These are phyloP conservation scores for Mucor velutinosus DNA, from an alignment of 371 early-diverging fungal species.

Conservation along the genomic window DNA sequence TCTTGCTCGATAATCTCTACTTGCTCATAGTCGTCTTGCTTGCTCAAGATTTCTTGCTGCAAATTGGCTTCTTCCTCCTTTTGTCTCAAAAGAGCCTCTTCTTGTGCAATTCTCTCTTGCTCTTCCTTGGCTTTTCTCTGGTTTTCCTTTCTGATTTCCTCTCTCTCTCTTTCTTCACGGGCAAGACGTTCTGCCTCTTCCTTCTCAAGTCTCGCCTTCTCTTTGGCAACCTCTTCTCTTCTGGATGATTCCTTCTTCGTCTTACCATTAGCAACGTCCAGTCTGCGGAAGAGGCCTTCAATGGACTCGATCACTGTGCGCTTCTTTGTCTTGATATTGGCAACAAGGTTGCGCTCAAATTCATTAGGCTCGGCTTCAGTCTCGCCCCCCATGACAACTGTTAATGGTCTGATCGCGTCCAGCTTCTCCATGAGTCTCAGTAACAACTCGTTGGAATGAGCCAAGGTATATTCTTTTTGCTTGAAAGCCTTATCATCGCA, in stretches of 20 bases:
- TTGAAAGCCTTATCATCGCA: constrained; percentile 26
- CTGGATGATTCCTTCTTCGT: constrained; percentile 8
- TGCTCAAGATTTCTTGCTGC: constrained; percentile 4
- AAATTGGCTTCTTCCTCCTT: constrained; percentile 10
- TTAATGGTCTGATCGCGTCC: constrained; percentile 40
- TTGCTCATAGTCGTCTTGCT: neutral
- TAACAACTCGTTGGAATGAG: constrained; percentile 41
- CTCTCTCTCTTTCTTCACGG: constrained; percentile 5
- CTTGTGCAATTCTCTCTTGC: constrained; percentile 16
- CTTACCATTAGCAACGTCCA: constrained; percentile 16
- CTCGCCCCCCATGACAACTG: constrained; percentile 23
- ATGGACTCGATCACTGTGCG: constrained; percentile 29
- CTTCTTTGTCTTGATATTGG: constrained; percentile 36
- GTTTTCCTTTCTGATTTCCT: constrained; percentile 5
- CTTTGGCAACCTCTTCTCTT: constrained; percentile 19
- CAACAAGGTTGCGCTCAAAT: constrained; percentile 24
- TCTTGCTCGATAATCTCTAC: constrained; percentile 3
- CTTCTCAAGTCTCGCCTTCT: constrained; percentile 15
- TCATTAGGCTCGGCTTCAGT: constrained; percentile 15
- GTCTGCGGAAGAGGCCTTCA: constrained; percentile 18
- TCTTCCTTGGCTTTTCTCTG: constrained; percentile 14
- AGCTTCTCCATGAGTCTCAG: constrained; percentile 40
- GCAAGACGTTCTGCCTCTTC: constrained; percentile 23
- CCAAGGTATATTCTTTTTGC: constrained; percentile 27
- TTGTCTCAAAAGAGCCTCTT: constrained; percentile 19